Evolutionary conservation across 106 monocot genomes (phyloP).

Genomic region (Dioscorea dumetorum): DNA sequence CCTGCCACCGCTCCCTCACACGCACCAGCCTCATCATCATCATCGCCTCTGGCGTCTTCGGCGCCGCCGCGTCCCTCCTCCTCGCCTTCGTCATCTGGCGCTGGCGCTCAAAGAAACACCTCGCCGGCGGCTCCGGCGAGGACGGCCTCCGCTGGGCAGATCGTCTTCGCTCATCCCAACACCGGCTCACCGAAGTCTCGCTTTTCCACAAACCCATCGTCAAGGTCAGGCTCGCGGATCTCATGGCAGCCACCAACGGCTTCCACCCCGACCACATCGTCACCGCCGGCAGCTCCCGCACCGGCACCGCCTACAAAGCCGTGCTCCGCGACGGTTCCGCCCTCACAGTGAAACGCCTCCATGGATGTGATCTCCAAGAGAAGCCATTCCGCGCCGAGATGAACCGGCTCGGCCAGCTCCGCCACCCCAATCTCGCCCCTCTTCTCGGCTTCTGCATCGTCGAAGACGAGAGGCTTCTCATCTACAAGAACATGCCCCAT

Average conservation of each 20-base stretch:
- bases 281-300: conserved; percentile 39
- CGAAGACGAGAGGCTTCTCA: conserved; percentile 71
- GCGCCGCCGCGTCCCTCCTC: conserved; percentile 31
- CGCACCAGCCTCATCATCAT: conserved; percentile 28
- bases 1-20: conserved; percentile 8
- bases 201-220: conserved; percentile 62
- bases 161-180: conserved; percentile 7
- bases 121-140: not conserved
- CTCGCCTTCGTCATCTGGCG: conserved; percentile 38
- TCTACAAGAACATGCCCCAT: conserved; percentile 77
- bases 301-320: conserved; percentile 62
- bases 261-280: conserved; percentile 52
- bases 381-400: conserved; percentile 69
- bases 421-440: conserved; percentile 85
- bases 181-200: conserved; percentile 13
- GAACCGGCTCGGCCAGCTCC: conserved; percentile 53
- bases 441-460: conserved; percentile 79
- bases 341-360: conserved; percentile 71
- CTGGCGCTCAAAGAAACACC: conserved; percentile 17
- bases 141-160: conserved; percentile 1
- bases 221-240: conserved; percentile 75
- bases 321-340: conserved; percentile 73
- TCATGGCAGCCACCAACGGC: conserved; percentile 66
- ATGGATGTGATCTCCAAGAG: conserved; percentile 49
- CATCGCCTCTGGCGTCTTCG: conserved; percentile 52